Conservation (phyloP, 169 alveolate species). For the Babesia caballi region DNA sequence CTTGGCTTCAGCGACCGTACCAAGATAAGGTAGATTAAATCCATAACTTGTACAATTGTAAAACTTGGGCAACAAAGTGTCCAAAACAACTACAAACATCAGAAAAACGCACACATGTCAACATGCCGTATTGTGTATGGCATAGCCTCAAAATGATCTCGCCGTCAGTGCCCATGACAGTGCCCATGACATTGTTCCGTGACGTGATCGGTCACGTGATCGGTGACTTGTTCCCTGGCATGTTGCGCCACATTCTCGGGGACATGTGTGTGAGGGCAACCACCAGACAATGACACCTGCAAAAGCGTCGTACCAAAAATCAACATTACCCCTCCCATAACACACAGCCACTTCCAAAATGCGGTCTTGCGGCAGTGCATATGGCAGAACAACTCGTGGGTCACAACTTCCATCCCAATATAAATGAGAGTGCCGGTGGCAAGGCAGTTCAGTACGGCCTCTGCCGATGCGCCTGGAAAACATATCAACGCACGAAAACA, state of each 20-base stretch:
- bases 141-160: neutral
- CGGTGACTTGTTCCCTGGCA: too few relatives aligned
- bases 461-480: slow-evolving; percentile 7
- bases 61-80: too few relatives aligned
- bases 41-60: too few relatives aligned
- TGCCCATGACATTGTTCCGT: too few relatives aligned
- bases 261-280: slow-evolving; percentile 10
- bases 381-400: slow-evolving; percentile 50
- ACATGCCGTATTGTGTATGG: neutral
- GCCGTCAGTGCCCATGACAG: neutral
- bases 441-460: slow-evolving; percentile 31
- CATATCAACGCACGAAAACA: neutral
- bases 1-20: too few relatives aligned
- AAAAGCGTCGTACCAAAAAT: slow-evolving; percentile 22
- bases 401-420: slow-evolving; percentile 50
- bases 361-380: slow-evolving; percentile 46
- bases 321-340: slow-evolving; percentile 13
- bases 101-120: too few relatives aligned
- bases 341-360: slow-evolving; percentile 45
- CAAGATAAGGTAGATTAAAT: too few relatives aligned
- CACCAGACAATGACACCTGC: slow-evolving; percentile 25
- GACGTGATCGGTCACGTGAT: too few relatives aligned
- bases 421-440: slow-evolving; percentile 58
- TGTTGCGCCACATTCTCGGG: neutral
- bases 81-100: too few relatives aligned